Conservation (phyloP, 192 early-diverging fungal species). For the Endogone sp. region DNA sequence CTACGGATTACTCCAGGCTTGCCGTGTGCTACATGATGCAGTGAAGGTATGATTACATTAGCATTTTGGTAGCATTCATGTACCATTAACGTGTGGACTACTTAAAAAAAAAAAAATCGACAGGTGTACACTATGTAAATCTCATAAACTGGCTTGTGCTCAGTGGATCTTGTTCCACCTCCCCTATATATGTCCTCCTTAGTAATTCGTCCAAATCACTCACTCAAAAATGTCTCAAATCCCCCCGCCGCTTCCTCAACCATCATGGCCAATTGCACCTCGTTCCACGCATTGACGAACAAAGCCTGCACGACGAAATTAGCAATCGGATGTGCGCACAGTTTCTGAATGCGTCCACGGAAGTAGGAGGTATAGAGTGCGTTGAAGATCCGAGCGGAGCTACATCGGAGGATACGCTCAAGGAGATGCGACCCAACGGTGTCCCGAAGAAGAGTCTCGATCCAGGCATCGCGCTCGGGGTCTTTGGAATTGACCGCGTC, state of each 20-base stretch:
- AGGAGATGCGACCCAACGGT: constrained; percentile 77
- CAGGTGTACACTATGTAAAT: neutral
- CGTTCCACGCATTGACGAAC: constrained; percentile 56
- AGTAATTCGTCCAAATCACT: no score
- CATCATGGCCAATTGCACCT: constrained; percentile 57
- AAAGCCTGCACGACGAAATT: constrained; percentile 87
- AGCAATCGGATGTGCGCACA: constrained; percentile 64
- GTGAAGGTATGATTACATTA: no score
- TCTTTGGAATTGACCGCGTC: constrained; percentile 29
- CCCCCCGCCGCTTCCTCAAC: constrained; percentile 54
- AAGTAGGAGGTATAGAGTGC: constrained; percentile 65
- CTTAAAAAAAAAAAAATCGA: no score
- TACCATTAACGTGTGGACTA: no score
- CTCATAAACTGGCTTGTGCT: no score
- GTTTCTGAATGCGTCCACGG: constrained; percentile 49
- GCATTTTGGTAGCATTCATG: no score
- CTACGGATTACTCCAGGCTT: constrained; percentile 72
- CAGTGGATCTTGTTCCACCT: no score
- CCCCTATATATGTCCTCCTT: no score
- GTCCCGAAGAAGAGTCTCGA: constrained; percentile 59
- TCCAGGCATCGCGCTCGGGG: constrained; percentile 44
- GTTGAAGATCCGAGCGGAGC: constrained; percentile 50
- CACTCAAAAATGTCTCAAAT: constrained; percentile 60
- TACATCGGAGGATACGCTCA: constrained; percentile 63
- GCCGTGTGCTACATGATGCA: constrained; percentile 34